Conservation (phyloP, 306 rosid genomes). For the Begonia loranthoides region DNA sequence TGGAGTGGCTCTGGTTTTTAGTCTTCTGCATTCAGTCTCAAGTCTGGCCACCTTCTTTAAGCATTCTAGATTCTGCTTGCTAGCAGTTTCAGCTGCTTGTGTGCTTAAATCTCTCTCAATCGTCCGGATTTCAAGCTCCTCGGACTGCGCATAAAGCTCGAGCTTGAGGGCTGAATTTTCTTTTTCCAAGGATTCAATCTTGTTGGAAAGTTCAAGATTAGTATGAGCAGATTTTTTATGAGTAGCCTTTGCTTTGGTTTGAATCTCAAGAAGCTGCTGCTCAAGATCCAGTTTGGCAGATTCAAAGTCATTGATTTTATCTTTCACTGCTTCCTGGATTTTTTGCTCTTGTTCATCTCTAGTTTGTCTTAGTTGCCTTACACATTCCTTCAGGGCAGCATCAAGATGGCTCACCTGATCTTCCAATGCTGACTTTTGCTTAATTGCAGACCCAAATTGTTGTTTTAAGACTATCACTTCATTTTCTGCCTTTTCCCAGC, state of each 20-base stretch:
- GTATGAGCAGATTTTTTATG: constrained; percentile 22
- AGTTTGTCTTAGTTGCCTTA: constrained; percentile 84
- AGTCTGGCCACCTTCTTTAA: constrained; percentile 83
- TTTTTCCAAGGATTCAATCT: constrained; percentile 47
- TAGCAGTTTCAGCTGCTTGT: constrained; percentile 84
- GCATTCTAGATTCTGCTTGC: constrained; percentile 89
- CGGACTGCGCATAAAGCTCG: constrained; percentile 47
- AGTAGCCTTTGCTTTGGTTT: constrained; percentile 33
- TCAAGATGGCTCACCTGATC: constrained; percentile 78
- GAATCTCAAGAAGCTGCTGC: constrained; percentile 50
- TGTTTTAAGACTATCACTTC: constrained; percentile 60
- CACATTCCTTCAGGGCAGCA: constrained; percentile 94
- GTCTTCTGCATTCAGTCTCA: constrained; percentile 83
- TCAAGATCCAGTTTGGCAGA: constrained; percentile 58
- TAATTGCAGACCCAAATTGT: constrained; percentile 46
- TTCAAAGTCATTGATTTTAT: constrained; percentile 53
- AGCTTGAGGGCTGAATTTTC: constrained; percentile 62
- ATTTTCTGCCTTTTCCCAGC: constrained; percentile 97
- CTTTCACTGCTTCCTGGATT: constrained; percentile 40
- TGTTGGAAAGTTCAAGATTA: constrained; percentile 36
- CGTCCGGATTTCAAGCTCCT: constrained; percentile 67
- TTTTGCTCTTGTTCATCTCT: constrained; percentile 76
- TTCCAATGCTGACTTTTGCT: constrained; percentile 52
- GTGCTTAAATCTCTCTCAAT: constrained; percentile 91
- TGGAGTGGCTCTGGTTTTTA: constrained; percentile 41